Evolutionary conservation across 441 rosid species (phyloP), one percentile per base, ranked within the genome.

Genomic region (Erodium trifolium): DNA sequence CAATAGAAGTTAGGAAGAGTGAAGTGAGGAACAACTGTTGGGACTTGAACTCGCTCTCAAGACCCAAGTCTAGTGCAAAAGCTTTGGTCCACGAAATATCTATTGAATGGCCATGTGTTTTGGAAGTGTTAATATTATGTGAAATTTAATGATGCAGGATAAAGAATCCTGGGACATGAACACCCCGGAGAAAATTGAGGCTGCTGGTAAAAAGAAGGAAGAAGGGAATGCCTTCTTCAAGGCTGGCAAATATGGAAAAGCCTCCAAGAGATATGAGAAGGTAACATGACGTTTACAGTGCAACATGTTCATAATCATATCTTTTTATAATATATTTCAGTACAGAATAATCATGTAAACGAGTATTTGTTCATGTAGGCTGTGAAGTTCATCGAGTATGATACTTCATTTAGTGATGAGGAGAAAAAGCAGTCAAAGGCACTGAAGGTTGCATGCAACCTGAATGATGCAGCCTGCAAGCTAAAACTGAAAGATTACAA

Each of bases 231-330:
- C 70, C 2, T 69, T 85, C 78, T 92, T 87, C 69, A 92, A 86
- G 81, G 85, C 85, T 3, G 88, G 88, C 17, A 88, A 90, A 78
- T 83, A 86, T 73, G 82, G 72, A 0, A 76, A 81, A 69, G 96
- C 98, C 39, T 83, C 89, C 10, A 85, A 83, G 77, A 84, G 89
- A 88, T 92, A 92, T 62, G 91, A 88, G 76, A 92, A 88, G 89
- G 95, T 89, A 34, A 34, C 12, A 17, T 3, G 0, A 13, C 7
- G 27, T 3, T 29, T 6, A 23, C 27, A 23, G 27, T 23, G 27
- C 27, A 23, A 23, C 53, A 11, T 70, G 13, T 17, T 23, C 9
- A 14, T 51, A 19, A 2, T 55, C 8, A 55, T 0, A 9, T 55
- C 2, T 16, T 55, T 23, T 23, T 23, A 23, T 23, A 23, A 23